These are phyloP conservation scores for Diaporthe helianthi DNA, from an alignment of 2,329 filamentous ascomycete genomes.

Conservation along the genomic window DNA sequence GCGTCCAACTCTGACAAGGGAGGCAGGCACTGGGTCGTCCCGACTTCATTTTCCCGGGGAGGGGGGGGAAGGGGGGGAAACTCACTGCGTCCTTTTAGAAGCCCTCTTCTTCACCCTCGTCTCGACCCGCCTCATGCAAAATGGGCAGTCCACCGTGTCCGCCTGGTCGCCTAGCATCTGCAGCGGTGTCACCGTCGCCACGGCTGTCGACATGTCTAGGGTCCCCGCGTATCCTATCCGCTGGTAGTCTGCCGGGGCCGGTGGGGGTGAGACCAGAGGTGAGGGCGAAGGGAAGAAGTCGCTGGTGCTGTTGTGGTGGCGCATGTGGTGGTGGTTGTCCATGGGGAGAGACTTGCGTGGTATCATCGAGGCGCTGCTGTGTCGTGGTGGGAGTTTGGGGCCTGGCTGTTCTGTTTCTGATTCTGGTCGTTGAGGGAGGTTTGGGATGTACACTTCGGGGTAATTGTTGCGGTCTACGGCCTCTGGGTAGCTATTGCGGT, in stretches of 20 bases:
- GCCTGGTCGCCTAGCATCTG: conserved; percentile 19
- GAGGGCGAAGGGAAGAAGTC: neutral
- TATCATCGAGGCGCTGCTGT: neutral
- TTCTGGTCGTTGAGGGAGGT: neutral
- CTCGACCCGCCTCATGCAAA: conserved; percentile 23
- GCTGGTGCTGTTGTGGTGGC: neutral
- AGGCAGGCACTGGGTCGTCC: too few relatives aligned
- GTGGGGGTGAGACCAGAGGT: neutral
- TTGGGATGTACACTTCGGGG: conserved; percentile 11
- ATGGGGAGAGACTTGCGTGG: neutral
- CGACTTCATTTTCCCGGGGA: neutral
- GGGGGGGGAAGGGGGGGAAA: too few relatives aligned
- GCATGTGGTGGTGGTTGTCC: too few relatives aligned
- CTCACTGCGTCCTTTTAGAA: conserved; percentile 11
- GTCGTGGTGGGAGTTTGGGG: neutral
- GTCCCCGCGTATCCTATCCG: conserved; percentile 16
- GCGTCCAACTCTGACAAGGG: too few relatives aligned
- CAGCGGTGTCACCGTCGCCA: conserved; percentile 19
- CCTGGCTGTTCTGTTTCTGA: neutral
- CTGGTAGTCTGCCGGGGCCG: neutral
- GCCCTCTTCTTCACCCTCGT: conserved; percentile 19
- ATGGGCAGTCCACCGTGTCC: conserved; percentile 16
- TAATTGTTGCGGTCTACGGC: neutral
- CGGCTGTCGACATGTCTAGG: conserved; percentile 3
- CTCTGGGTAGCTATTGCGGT: neutral